Percentiles rank a stretch among this genome's conserved stretches.
Conservation (phyloP, 768 basidiomycete genomes). For the Cytidiella melzeri region DNA sequence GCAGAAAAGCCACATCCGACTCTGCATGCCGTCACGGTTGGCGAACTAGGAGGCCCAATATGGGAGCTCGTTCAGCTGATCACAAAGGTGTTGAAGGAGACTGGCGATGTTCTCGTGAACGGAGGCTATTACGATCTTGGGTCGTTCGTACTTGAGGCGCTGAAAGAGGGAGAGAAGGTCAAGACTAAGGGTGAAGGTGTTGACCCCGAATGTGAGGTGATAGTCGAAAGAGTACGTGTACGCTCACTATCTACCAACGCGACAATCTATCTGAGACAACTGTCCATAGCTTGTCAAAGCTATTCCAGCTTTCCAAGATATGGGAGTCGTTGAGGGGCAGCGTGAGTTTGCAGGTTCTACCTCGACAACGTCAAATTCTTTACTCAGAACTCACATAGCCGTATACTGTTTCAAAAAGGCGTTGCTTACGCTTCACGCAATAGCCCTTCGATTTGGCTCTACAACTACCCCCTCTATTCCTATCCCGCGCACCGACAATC, state of each 20-base stretch:
- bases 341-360: slow-evolving; percentile 37
- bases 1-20: slow-evolving; percentile 63
- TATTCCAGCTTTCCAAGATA: slow-evolving; percentile 80
- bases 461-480: slow-evolving; percentile 50
- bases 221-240: slow-evolving; percentile 19
- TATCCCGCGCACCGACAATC: slow-evolving; percentile 48
- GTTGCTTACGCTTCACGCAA: slow-evolving; percentile 69
- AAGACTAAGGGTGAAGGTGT: slow-evolving; percentile 5
- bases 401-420: slow-evolving; percentile 90
- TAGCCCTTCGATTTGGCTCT: slow-evolving; percentile 60
- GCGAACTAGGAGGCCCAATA: slow-evolving; percentile 69
- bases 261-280: slow-evolving; percentile 4
- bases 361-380: not conserved
- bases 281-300: slow-evolving; percentile 58
- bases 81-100: slow-evolving; percentile 58
- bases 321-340: slow-evolving; percentile 56
- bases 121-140: slow-evolving; percentile 68
- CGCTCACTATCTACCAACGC: not conserved
- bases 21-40: slow-evolving; percentile 65
- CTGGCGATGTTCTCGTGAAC: slow-evolving; percentile 56
- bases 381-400: slow-evolving; percentile 40
- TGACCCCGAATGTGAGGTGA: slow-evolving; percentile 18
- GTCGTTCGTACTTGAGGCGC: slow-evolving; percentile 60
- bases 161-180: slow-evolving; percentile 41
- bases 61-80: slow-evolving; percentile 70